Base-by-base conservation (phyloP, 2,329 filamentous ascomycete species). In the Geoglossum cookeanum region DNA sequence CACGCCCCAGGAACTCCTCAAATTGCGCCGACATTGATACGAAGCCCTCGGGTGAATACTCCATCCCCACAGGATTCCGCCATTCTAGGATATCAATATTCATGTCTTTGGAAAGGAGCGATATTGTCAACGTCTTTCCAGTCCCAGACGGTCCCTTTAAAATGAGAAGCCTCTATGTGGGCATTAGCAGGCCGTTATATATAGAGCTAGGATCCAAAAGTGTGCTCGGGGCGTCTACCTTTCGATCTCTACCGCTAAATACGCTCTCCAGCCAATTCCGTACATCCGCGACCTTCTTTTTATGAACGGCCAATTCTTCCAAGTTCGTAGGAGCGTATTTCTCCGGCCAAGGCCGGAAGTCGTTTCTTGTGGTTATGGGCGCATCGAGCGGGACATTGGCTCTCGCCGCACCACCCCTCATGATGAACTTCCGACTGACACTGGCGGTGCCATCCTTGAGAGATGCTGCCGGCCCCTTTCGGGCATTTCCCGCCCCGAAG, bases 261-360 rank as follows among this genome's bases (percentile, higher is more conserved):
- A 88, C 86, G 65, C 83, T 79, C 48, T 85, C 80, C 37, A 98
- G 72, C 90, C 92, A 97, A 59, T 72, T 76, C 59, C 82, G 79
- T 51, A 97, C 90, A 70, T 97, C 90, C 1, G 80, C 72, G 4
- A 97, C 86, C 68, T 98, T 98, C 64, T 80, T 92, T 73, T 94
- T 96, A 69, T 98, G 90, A 17, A 98, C 91, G 0, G 85, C 91
- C 51, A 98, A 74, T 70, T 97, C 91, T 15, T 89, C 82, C 11
- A 96, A 68, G 62, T 78, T 84, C 2, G 68, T 65, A 0, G 91
- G 91, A 1, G 79, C 83, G 68, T 88, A 97, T 62, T 83, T 80
- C 63, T 96, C 90, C 15, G 85, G 85, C 91, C 91, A 97, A 2
- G 91, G 89, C 56, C 84, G 78, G 54, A 75, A 70, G 62, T 88